A percentile compares a stretch with the other conserved stretches of the same genome.
Evolutionary conservation across 192 early-diverging fungal genomes (phyloP).

Genomic region (Haplosporangium gracile): DNA sequence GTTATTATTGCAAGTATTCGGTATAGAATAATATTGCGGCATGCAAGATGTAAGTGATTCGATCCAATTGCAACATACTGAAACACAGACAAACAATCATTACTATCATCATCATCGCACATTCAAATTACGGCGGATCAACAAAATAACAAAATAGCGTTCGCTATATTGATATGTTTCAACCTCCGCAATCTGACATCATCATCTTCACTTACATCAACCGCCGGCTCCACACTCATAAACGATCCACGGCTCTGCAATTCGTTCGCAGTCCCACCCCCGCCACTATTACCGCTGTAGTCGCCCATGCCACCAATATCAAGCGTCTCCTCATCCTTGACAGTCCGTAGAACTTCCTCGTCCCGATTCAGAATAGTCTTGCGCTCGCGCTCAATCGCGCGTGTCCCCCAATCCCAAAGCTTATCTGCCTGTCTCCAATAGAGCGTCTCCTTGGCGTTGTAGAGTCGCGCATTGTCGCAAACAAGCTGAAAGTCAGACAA

Average conservation of each 20-base stretch:
- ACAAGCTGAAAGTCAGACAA: slow-evolving; percentile 83
- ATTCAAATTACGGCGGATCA: too few relatives aligned
- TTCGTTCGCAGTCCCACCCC: not conserved
- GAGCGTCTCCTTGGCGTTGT: slow-evolving; percentile 85
- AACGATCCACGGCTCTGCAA: slow-evolving; percentile 9
- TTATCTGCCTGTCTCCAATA: slow-evolving; percentile 88
- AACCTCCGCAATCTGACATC: slow-evolving; percentile 2
- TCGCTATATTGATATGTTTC: not conserved
- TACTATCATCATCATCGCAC: not conserved
- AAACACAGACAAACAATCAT: not conserved
- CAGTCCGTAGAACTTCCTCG: slow-evolving; percentile 20
- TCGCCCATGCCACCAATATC: slow-evolving; percentile 54
- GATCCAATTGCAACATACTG: not conserved
- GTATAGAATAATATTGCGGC: not conserved
- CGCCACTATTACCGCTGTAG: slow-evolving; percentile 6
- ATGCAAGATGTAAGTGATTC: not conserved
- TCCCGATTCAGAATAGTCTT: slow-evolving; percentile 53
- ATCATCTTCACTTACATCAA: slow-evolving; percentile 33
- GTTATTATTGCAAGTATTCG: not conserved
- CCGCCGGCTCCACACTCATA: slow-evolving; percentile 13
- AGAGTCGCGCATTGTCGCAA: slow-evolving; percentile 83
- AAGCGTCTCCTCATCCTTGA: slow-evolving; percentile 49
- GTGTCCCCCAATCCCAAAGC: slow-evolving; percentile 74
- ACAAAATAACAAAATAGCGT: too few relatives aligned
- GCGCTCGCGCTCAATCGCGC: slow-evolving; percentile 79